Conservation (phyloP, 2,329 filamentous ascomycete species). For the Cladophialophora psammophila region DNA sequence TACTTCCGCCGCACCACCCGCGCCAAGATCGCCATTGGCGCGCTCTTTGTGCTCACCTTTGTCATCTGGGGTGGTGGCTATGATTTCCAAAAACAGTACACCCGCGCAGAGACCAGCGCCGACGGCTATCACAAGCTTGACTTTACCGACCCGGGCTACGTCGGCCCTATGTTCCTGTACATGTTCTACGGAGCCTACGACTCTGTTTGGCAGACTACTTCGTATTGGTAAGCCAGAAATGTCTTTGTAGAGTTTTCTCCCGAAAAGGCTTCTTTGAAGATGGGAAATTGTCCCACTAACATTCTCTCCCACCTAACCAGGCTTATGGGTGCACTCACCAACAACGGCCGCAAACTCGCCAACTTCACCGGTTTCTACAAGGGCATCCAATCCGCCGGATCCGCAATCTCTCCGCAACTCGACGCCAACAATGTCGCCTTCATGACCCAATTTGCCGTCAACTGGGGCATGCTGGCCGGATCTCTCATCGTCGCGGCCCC, state of each 20-base stretch:
- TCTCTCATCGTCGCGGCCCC: slow-evolving; percentile 77
- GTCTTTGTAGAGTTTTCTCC: neutral
- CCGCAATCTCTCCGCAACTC: slow-evolving; percentile 75
- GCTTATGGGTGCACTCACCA: slow-evolving; percentile 86
- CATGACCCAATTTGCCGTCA: slow-evolving; percentile 70
- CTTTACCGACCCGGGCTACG: slow-evolving; percentile 72
- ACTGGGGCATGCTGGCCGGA: slow-evolving; percentile 73
- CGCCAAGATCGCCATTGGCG: slow-evolving; percentile 68
- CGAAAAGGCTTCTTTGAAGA: neutral
- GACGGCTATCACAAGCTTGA: slow-evolving; percentile 55
- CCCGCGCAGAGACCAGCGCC: slow-evolving; percentile 50
- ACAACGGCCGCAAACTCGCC: slow-evolving; percentile 83
- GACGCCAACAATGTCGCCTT: slow-evolving; percentile 67
- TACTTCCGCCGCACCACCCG: slow-evolving; percentile 68
- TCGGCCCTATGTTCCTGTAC: slow-evolving; percentile 85
- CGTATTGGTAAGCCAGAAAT: slow-evolving; percentile 73
- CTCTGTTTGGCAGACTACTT: slow-evolving; percentile 85
- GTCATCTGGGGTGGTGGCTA: slow-evolving; percentile 84
- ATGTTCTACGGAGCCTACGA: slow-evolving; percentile 92
- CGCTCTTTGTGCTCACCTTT: slow-evolving; percentile 75
- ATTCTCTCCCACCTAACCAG: slow-evolving; percentile 46
- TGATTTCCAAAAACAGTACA: slow-evolving; percentile 72
- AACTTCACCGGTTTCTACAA: slow-evolving; percentile 87
- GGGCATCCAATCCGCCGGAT: slow-evolving; percentile 79
- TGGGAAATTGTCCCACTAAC: neutral